Conservation (phyloP, 2,329 filamentous ascomycete genomes). For the Penicillium sp. region DNA sequence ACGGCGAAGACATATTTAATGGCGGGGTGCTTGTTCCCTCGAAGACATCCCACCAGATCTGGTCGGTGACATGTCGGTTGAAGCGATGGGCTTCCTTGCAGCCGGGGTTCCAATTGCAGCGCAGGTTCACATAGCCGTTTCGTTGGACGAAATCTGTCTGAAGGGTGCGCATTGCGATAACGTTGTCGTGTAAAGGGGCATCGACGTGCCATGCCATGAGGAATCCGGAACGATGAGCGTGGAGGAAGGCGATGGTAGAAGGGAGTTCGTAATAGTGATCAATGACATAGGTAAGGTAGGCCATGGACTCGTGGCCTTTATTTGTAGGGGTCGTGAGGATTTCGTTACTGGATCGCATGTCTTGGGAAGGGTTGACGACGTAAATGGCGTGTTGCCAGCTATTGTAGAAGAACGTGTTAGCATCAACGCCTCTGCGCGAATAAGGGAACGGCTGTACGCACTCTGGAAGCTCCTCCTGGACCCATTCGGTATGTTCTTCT, state of each 20-base stretch:
- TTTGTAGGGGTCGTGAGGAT: slow-evolving; percentile 41
- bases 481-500: slow-evolving; percentile 52
- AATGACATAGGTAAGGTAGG: slow-evolving; percentile 53
- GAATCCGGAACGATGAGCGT: slow-evolving; percentile 57
- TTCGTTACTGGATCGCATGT: slow-evolving; percentile 22
- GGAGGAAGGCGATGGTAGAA: slow-evolving; percentile 60
- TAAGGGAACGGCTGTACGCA: slow-evolving; percentile 30
- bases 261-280: slow-evolving; percentile 53
- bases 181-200: slow-evolving; percentile 59
- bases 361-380: slow-evolving; percentile 43
- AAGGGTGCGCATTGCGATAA: slow-evolving; percentile 55
- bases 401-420: background rate
- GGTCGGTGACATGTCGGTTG: slow-evolving; percentile 41
- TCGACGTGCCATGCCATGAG: slow-evolving; percentile 62
- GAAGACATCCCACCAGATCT: slow-evolving; percentile 44
- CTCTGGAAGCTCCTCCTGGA: slow-evolving; percentile 50
- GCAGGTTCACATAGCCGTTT: slow-evolving; percentile 64
- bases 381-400: slow-evolving; percentile 55
- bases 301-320: slow-evolving; percentile 53
- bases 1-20: slow-evolving; percentile 28
- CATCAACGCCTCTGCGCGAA: background rate
- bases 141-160: slow-evolving; percentile 56
- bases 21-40: slow-evolving; percentile 44
- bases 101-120: slow-evolving; percentile 63
- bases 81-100: slow-evolving; percentile 46